A percentile compares a stretch with the other conserved stretches of the same genome.
These are phyloP conservation scores for Trametes cinnabarina DNA, from an alignment of 768 basidiomycete genomes.

Conservation along the genomic window DNA sequence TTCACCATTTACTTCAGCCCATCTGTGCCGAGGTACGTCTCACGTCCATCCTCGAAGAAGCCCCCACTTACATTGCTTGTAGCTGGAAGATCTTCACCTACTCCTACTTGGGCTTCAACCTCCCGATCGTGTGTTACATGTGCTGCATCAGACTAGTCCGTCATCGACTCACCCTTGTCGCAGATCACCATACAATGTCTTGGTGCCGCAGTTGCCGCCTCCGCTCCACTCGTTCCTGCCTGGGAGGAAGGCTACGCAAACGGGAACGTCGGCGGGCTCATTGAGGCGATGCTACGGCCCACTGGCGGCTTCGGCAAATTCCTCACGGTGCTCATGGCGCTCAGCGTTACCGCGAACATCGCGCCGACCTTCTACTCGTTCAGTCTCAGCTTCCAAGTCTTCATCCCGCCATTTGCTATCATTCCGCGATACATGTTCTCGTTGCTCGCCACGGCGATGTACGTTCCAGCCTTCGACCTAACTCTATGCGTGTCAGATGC, in stretches of 20 bases:
- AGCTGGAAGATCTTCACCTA: slow-evolving; percentile 64
- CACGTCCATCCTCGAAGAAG: background rate
- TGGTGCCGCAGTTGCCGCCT: slow-evolving; percentile 65
- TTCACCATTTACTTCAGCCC: slow-evolving; percentile 71
- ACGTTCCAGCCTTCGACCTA: slow-evolving; percentile 24
- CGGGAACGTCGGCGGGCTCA: slow-evolving; percentile 60
- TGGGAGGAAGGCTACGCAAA: slow-evolving; percentile 55
- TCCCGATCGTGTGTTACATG: slow-evolving; percentile 50
- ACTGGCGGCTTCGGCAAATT: slow-evolving; percentile 67
- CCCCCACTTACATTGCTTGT: background rate
- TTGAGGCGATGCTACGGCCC: slow-evolving; percentile 61
- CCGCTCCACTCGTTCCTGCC: slow-evolving; percentile 50
- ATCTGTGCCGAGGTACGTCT: slow-evolving; percentile 51
- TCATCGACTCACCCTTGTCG: background rate
- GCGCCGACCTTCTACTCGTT: slow-evolving; percentile 83
- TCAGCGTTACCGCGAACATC: slow-evolving; percentile 78
- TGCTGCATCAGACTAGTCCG: slow-evolving; percentile 21
- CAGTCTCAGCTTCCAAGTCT: slow-evolving; percentile 69
- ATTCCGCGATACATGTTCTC: slow-evolving; percentile 73
- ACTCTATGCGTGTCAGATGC: background rate
- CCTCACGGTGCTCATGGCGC: slow-evolving; percentile 67
- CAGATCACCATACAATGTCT: slow-evolving; percentile 49
- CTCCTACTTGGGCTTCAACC: slow-evolving; percentile 61
- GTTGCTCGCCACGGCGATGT: slow-evolving; percentile 66
- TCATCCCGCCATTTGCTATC: slow-evolving; percentile 53